These are phyloP conservation scores for Paramecium primaurelia DNA, from an alignment of 73 alveolate genomes.

Conservation along the genomic window DNA sequence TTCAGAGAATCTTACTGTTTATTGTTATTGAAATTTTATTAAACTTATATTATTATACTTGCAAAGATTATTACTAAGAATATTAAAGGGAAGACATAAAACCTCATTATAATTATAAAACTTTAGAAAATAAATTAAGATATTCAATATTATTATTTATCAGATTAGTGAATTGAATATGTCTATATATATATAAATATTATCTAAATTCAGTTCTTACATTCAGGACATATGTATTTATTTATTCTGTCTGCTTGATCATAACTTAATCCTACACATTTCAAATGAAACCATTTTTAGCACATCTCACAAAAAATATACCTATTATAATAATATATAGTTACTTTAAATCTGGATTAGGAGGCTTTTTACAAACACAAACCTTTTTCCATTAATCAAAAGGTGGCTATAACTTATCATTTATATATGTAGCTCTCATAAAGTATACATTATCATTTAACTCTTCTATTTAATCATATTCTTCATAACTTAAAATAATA, in stretches of 20 bases:
- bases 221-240: neutral
- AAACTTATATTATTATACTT: neutral
- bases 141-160: neutral
- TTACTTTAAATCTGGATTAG: conserved; percentile 46
- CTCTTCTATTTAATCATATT: neutral
- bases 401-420: neutral
- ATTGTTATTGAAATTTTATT: neutral
- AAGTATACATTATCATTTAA: conserved; percentile 8
- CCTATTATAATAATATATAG: neutral
- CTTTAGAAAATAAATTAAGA: neutral
- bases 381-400: neutral
- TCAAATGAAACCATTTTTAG: conserved; percentile 9
- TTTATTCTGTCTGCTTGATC: neutral
- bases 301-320: conserved; percentile 20
- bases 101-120: neutral
- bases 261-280: neutral
- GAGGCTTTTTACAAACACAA: neutral
- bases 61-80: neutral
- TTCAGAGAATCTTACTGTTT: neutral
- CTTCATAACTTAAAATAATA: conserved; percentile 1
- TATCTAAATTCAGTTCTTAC: neutral
- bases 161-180: conserved; percentile 10
- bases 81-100: neutral
- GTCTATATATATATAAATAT: neutral
- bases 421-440: neutral